These are phyloP conservation scores for Saccharomyces hybrid DNA, from an alignment of 1,139 yeast species.

Conservation along the genomic window DNA sequence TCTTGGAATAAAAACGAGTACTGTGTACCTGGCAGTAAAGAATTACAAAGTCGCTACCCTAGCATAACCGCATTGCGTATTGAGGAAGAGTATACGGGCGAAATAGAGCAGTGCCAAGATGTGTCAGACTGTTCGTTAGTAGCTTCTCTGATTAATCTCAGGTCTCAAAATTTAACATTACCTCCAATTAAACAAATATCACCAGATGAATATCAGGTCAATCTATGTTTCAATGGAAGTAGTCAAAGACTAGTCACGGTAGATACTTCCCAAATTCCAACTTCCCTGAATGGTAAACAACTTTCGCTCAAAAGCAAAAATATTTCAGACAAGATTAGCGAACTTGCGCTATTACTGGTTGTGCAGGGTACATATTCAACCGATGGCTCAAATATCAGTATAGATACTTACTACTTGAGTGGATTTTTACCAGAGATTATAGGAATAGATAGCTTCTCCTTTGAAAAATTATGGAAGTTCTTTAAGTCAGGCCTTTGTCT, in stretches of 20 bases:
- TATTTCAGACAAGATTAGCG: slow-evolving; percentile 48
- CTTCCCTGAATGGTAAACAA: slow-evolving; percentile 16
- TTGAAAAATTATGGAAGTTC: slow-evolving; percentile 35
- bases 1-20: slow-evolving; percentile 13
- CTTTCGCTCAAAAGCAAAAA: slow-evolving; percentile 19
- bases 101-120: slow-evolving; percentile 41
- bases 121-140: slow-evolving; percentile 74
- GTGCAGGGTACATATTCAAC: slow-evolving; percentile 57
- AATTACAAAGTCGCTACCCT: slow-evolving; percentile 13
- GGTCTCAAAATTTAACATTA: slow-evolving; percentile 31
- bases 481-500: slow-evolving; percentile 33
- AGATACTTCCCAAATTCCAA: slow-evolving; percentile 37
- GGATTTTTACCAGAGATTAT: slow-evolving; percentile 74
- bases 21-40: slow-evolving; percentile 7
- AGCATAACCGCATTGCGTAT: slow-evolving; percentile 23
- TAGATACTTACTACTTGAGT: slow-evolving; percentile 57
- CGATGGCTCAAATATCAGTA: slow-evolving; percentile 70
- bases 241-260: slow-evolving; percentile 45
- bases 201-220: slow-evolving; percentile 35
- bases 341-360: slow-evolving; percentile 65
- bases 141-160: slow-evolving; percentile 45
- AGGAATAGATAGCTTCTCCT: slow-evolving; percentile 22
- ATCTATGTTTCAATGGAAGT: slow-evolving; percentile 53
- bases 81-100: slow-evolving; percentile 18
- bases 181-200: slow-evolving; percentile 14